A percentile compares a stretch with the other conserved stretches of the same genome.
Conservation (phyloP, 805 yeast species). For the Candida insectorum region DNA sequence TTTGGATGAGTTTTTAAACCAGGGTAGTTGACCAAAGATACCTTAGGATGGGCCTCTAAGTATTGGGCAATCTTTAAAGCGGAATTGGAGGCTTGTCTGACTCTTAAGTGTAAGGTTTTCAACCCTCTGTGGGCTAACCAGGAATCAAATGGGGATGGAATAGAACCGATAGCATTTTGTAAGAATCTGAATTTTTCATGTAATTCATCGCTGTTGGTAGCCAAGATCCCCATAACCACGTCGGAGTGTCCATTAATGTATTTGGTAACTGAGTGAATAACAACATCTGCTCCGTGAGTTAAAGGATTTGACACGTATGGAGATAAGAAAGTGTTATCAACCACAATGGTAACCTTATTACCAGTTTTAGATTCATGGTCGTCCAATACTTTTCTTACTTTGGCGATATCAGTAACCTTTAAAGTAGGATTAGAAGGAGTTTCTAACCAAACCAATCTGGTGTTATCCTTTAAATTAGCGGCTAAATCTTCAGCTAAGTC, state of each 20-base stretch:
- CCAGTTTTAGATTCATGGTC: constrained; percentile 41
- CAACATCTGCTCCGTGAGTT: constrained; percentile 79
- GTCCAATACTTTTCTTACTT: constrained; percentile 55
- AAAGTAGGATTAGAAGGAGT: constrained; percentile 88
- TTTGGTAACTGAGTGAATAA: constrained; percentile 85
- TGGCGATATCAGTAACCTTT: constrained; percentile 68
- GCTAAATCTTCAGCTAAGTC: constrained; percentile 60
- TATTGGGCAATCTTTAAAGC: constrained; percentile 71
- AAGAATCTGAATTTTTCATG: constrained; percentile 67
- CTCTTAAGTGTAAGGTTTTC: constrained; percentile 81
- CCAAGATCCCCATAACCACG: constrained; percentile 82
- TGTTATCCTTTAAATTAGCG: constrained; percentile 52
- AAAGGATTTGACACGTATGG: constrained; percentile 87
- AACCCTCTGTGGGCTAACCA: constrained; percentile 93
- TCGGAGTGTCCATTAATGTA: constrained; percentile 92
- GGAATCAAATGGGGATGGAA: constrained; percentile 86
- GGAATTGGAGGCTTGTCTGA: constrained; percentile 59
- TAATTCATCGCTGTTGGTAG: constrained; percentile 58
- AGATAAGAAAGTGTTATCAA: constrained; percentile 85
- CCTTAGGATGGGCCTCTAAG: constrained; percentile 49
- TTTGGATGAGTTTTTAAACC: constrained; percentile 67
- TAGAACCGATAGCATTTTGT: constrained; percentile 86
- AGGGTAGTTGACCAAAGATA: constrained; percentile 75
- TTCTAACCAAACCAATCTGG: constrained; percentile 82
- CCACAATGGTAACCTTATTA: constrained; percentile 60